These are phyloP conservation scores for Diaporthe sp. DNA, from an alignment of 2,329 filamentous ascomycete genomes.

Conservation along the genomic window DNA sequence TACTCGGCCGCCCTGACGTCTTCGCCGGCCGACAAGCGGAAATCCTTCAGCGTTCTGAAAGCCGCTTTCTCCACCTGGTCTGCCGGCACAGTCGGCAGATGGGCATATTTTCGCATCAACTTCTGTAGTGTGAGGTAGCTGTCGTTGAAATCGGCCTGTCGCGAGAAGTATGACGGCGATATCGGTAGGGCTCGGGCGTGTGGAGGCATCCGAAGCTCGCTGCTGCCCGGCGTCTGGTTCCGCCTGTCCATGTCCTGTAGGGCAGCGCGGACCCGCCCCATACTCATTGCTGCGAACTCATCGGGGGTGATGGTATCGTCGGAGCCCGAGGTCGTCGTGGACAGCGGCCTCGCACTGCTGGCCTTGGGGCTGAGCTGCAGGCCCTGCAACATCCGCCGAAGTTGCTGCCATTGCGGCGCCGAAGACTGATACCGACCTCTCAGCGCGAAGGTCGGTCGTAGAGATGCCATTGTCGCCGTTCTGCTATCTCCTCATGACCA, in stretches of 20 bases:
- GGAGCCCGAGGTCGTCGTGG: constrained; percentile 32
- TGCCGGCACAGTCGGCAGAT: constrained; percentile 77
- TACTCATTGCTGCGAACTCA: constrained; percentile 28
- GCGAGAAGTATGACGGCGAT: constrained; percentile 96
- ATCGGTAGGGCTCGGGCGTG: constrained; percentile 83
- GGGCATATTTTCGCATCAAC: constrained; percentile 79
- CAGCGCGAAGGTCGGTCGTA: constrained; percentile 41
- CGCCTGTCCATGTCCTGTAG: constrained; percentile 36
- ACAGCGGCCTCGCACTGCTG: constrained; percentile 35
- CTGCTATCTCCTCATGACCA: constrained; percentile 41
- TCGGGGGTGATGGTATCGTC: constrained; percentile 10
- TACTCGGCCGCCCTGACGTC: constrained; percentile 83
- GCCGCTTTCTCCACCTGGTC: constrained; percentile 79
- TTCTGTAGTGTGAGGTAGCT: constrained; percentile 80
- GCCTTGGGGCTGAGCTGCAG: constrained; percentile 37
- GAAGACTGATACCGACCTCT: constrained; percentile 38
- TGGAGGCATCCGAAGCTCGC: constrained; percentile 44
- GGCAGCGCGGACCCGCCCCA: constrained; percentile 1
- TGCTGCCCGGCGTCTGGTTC: constrained; percentile 49
- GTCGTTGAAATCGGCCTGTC: constrained; percentile 88
- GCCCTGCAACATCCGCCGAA: constrained; percentile 38
- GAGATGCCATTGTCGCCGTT: constrained; percentile 40
- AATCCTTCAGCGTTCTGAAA: constrained; percentile 86
- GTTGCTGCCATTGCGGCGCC: constrained; percentile 43
- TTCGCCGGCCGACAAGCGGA: constrained; percentile 80